These are phyloP conservation scores for Leptomonas pyrrhocoris DNA, from an alignment of 208 protist species.

Conservation along the genomic window DNA sequence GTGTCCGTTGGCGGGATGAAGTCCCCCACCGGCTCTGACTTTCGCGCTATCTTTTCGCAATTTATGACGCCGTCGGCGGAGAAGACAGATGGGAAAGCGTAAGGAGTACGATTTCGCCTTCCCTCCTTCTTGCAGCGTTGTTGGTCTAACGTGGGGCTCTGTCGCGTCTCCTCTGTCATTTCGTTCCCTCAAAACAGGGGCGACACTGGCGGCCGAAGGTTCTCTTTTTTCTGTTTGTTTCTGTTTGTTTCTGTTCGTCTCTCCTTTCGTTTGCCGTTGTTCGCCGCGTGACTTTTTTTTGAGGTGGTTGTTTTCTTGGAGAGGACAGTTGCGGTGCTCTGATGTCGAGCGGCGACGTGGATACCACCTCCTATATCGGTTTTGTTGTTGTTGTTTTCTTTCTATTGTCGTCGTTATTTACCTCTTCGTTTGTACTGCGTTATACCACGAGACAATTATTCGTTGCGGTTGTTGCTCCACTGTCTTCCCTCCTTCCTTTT, in stretches of 20 bases:
- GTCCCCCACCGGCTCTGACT: slow-evolving; percentile 35
- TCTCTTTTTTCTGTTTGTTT: background rate
- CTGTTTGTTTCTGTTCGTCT: background rate
- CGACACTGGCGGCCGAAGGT: background rate
- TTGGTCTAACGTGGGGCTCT: background rate
- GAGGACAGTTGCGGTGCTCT: too few relatives aligned
- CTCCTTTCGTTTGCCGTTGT: too few relatives aligned
- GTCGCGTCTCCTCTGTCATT: background rate
- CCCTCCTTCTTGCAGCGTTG: background rate
- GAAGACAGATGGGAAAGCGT: background rate
- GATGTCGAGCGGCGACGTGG: too few relatives aligned
- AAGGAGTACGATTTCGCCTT: background rate
- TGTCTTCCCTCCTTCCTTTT: too few relatives aligned
- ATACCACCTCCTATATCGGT: too few relatives aligned
- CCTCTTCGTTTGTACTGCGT: too few relatives aligned
- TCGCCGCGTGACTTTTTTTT: too few relatives aligned
- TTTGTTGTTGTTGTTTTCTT: background rate
- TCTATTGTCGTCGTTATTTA: too few relatives aligned
- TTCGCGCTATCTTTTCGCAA: slow-evolving; percentile 56
- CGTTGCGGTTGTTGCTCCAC: too few relatives aligned
- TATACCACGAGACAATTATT: too few relatives aligned
- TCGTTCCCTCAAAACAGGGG: background rate
- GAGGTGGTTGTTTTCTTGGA: too few relatives aligned
- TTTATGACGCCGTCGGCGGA: slow-evolving; percentile 38
- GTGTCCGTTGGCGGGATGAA: slow-evolving; percentile 19